phyloP scores from a whole-genome alignment of 1,284 basidiomycete species.

The Xerocomus amazonicus region DNA sequence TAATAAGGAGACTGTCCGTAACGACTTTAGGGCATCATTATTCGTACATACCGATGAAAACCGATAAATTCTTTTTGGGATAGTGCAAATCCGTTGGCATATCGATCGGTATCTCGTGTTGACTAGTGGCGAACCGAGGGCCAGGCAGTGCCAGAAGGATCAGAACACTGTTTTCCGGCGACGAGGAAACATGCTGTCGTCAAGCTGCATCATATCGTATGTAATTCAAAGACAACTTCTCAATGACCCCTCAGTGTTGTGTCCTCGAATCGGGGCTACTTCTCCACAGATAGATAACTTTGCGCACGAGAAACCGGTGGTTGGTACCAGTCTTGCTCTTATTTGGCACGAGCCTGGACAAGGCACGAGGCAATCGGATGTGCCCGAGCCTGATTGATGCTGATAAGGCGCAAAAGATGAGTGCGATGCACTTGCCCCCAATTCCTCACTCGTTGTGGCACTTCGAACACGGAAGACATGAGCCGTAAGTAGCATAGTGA shows the following conservation, averaged over 20 bases:
- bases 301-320: background rate
- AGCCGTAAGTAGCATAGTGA: background rate
- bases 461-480: background rate
- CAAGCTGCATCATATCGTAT: too few relatives aligned
- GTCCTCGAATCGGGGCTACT: too few relatives aligned
- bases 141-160: background rate
- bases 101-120: background rate
- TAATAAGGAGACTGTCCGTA: too few relatives aligned
- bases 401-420: background rate
- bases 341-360: background rate
- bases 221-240: too few relatives aligned
- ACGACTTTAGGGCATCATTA: too few relatives aligned
- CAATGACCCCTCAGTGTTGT: too few relatives aligned
- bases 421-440: background rate
- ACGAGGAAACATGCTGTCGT: too few relatives aligned
- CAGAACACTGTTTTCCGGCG: background rate
- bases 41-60: too few relatives aligned
- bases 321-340: too few relatives aligned
- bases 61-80: too few relatives aligned
- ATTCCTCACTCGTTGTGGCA: background rate
- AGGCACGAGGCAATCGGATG: background rate
- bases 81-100: background rate
- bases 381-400: constrained; percentile 2
- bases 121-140: background rate
- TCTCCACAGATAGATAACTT: background rate